These are phyloP conservation scores for Naumovozyma baii DNA, from an alignment of 805 yeast genomes.

Conservation along the genomic window DNA sequence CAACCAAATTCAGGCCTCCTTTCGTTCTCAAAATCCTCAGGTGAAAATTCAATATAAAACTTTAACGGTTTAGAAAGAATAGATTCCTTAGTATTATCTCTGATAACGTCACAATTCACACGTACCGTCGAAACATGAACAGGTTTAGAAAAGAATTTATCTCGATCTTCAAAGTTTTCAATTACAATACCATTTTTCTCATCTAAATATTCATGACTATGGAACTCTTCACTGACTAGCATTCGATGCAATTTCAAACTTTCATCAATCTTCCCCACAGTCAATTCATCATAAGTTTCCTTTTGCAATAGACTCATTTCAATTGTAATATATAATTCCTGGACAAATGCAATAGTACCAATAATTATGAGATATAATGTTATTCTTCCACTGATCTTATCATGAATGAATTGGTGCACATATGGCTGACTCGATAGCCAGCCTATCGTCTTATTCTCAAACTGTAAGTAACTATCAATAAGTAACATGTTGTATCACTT, in stretches of 20 bases:
- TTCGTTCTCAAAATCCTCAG: conserved; percentile 57
- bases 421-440: conserved; percentile 12
- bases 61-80: conserved; percentile 32
- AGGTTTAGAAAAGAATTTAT: conserved; percentile 61
- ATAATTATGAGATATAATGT: conserved; percentile 25
- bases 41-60: conserved; percentile 71
- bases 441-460: conserved; percentile 15
- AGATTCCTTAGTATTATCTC: conserved; percentile 13
- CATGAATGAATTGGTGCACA: conserved; percentile 20
- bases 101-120: conserved; percentile 39
- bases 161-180: conserved; percentile 38
- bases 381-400: conserved; percentile 27
- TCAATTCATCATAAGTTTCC: conserved; percentile 27
- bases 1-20: conserved; percentile 65
- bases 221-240: conserved; percentile 26
- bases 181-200: conserved; percentile 26
- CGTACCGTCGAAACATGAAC: conserved; percentile 72
- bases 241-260: conserved; percentile 23
- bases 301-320: conserved; percentile 29
- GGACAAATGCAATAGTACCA: conserved; percentile 27
- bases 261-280: conserved; percentile 25
- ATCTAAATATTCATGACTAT: conserved; percentile 26
- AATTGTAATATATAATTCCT: conserved; percentile 27
- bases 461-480: conserved; percentile 10
- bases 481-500: no score